These are phyloP conservation scores for Digitaria exilis DNA, from an alignment of 202 grass and related monocot genomes.

Conservation along the genomic window DNA sequence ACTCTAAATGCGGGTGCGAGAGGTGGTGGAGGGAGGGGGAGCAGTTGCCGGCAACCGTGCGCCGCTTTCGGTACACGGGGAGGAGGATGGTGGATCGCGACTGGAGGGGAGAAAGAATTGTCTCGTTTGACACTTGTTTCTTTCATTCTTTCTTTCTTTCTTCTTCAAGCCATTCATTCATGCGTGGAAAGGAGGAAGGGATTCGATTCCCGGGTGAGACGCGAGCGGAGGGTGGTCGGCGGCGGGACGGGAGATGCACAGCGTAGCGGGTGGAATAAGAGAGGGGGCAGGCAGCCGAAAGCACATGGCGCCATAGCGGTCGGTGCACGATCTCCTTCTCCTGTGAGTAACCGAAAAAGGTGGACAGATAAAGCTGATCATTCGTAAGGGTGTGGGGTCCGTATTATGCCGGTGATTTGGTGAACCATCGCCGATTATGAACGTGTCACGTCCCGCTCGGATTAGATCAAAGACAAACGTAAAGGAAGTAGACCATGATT, in stretches of 20 bases:
- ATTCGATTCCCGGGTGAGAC: background rate
- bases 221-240: background rate
- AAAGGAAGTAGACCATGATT: no score
- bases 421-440: background rate
- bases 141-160: no score
- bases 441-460: background rate
- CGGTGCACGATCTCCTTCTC: background rate
- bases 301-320: background rate
- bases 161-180: no score
- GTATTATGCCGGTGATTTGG: background rate
- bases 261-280: background rate
- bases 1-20: background rate
- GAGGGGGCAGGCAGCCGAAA: background rate
- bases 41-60: background rate
- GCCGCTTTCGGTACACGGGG: background rate
- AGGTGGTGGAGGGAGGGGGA: background rate
- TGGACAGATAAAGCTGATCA: background rate
- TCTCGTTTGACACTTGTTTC: no score
- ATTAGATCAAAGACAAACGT: background rate
- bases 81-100: no score
- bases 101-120: no score
- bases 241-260: background rate
- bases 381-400: background rate
- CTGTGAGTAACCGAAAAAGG: background rate
- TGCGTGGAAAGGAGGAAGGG: constrained; percentile 1